Conservation (phyloP, 2,329 filamentous ascomycete genomes). For the Fusarium pseudocircinatum region DNA sequence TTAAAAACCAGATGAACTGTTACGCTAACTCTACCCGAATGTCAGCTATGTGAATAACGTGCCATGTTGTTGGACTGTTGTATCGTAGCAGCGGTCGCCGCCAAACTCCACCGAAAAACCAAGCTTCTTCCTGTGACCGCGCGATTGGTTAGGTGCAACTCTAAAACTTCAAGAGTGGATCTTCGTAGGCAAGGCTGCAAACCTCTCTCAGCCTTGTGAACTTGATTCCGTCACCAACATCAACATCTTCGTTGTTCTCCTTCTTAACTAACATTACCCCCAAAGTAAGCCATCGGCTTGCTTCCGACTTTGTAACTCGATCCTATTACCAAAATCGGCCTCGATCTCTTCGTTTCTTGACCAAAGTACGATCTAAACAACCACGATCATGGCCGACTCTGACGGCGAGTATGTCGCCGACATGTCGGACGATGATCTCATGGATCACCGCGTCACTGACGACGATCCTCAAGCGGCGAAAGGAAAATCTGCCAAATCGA, state of each 20-base stretch:
- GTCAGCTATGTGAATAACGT: background rate
- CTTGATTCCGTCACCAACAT: constrained; percentile 36
- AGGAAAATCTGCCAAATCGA: constrained; percentile 41
- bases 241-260: constrained; percentile 1
- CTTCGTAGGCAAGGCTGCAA: constrained; percentile 36
- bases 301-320: background rate
- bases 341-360: background rate
- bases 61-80: background rate
- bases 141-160: constrained; percentile 30
- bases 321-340: background rate
- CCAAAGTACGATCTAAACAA: background rate
- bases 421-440: constrained; percentile 72
- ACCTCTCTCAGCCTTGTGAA: constrained; percentile 39
- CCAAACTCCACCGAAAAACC: background rate
- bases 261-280: background rate
- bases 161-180: constrained; percentile 29
- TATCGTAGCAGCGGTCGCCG: background rate
- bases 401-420: constrained; percentile 75
- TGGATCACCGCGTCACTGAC: constrained; percentile 58
- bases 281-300: background rate
- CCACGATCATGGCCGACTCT: constrained; percentile 71
- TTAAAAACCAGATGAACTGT: background rate
- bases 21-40: background rate
- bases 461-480: constrained; percentile 46
- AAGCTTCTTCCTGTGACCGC: constrained; percentile 13